Evolutionary conservation across 1,284 basidiomycete species (phyloP), one percentile per base, ranked within the genome.

Genomic region (Ustilago xerochloae): DNA sequence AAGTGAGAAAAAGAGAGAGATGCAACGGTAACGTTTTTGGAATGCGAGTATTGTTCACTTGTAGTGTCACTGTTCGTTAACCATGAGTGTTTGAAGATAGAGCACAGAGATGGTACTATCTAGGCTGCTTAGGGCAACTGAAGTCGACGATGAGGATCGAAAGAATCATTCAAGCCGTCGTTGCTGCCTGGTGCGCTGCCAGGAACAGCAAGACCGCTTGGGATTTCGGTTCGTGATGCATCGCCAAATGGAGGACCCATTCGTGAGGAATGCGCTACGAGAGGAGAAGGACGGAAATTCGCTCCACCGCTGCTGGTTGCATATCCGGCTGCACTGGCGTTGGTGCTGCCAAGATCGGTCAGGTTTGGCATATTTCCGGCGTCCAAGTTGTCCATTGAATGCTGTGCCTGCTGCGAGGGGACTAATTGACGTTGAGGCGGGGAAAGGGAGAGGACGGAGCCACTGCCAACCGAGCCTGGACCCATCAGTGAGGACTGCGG

Each of bases 321-420:
- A 20, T 61, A 58, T 15, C 28, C 28, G 15, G 41, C 5, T 26
- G 46, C 16, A 6, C 29, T 35, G 2, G n/a, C 22, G 16, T 46
- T 26, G 2, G 50, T 26, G n/a, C 58, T 22, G 2, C 39, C 9
- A 5, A 69, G 26, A 0, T 38, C 41, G 20, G 36, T 28, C 18
- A 69, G 15, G 32, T 35, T 41, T n/a, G n/a, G n/a, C 26, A 63
- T 26, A 10, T 48, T 53, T 22, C 56, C 36, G 20, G 39, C 48
- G 15, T 63, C 56, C 15, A 60, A 29, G 41, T 46, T 20, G 10
- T 56, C 61, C 13, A 69, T 51, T 10, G 66, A 30, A 4, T 49
- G 39, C 5, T 46, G 56, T 2, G 63, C 52, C 13, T 69, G 66
- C 16, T 69, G 66, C 22, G 66, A 69, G 15, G 66, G 66, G 1